Percentiles rank a stretch among this genome's conserved stretches.
phyloP scores from a whole-genome alignment of 257 asterid genomes.

The Mitragyna speciosa region DNA sequence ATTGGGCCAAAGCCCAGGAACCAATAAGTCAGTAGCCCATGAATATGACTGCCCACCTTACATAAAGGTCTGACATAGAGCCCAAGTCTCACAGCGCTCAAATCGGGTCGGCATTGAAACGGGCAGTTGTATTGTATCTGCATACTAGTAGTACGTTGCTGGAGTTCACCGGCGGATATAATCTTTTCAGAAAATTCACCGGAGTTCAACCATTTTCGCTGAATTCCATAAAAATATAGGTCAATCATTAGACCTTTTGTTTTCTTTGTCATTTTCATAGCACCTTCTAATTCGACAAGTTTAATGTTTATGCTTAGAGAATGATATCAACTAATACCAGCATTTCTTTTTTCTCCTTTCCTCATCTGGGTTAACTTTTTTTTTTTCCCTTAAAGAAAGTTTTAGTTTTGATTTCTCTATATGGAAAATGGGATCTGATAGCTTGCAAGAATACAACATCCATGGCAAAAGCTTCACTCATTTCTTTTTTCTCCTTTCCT shows the following conservation, averaged over 20 bases:
- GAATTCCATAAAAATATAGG: neutral
- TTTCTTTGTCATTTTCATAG: neutral
- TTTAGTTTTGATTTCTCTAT: neutral
- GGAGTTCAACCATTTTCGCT: neutral
- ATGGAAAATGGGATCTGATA: neutral
- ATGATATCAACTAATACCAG: neutral
- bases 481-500: neutral
- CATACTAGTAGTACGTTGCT: neutral
- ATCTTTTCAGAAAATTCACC: neutral
- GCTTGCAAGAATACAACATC: neutral
- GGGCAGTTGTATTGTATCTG: too few relatives aligned
- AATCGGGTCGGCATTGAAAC: neutral
- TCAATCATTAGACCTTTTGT: too few relatives aligned
- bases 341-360: too few relatives aligned
- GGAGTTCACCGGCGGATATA: slow-evolving; percentile 8
- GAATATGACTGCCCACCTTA: too few relatives aligned
- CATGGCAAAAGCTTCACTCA: too few relatives aligned
- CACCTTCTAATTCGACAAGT: neutral
- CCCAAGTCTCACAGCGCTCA: neutral
- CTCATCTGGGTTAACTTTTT: neutral
- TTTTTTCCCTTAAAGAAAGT: neutral
- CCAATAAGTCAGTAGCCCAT: neutral
- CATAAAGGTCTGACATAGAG: neutral
- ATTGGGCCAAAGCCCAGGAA: neutral
- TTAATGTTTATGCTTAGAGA: neutral